Conservation (phyloP, 805 yeast species). For the Hanseniaspora opuntiae region DNA sequence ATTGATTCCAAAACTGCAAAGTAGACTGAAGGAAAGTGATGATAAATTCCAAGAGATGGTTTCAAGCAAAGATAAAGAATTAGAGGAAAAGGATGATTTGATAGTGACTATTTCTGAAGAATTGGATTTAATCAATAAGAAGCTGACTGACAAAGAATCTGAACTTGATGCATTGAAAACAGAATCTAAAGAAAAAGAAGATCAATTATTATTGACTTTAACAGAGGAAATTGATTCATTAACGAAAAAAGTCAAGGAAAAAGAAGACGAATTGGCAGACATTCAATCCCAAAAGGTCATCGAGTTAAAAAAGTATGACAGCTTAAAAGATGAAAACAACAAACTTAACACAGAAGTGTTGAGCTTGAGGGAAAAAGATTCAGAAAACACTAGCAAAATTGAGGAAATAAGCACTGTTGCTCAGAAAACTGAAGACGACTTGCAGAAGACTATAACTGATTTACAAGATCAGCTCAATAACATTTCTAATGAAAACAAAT, state of each 20-base stretch:
- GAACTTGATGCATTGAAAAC: conserved; percentile 2
- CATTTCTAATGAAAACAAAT: background rate
- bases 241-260: background rate
- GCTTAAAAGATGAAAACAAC: conserved; percentile 17
- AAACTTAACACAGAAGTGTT: conserved; percentile 12
- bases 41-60: conserved; percentile 10
- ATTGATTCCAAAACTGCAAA: conserved; percentile 32
- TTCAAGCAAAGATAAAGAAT: conserved; percentile 5
- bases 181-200: background rate
- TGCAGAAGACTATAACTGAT: background rate
- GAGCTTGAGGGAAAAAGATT: conserved; percentile 18
- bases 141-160: conserved; percentile 13
- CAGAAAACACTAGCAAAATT: conserved; percentile 24
- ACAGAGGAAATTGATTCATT: conserved; percentile 2
- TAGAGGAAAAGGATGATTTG: conserved; percentile 12
- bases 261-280: conserved; percentile 1
- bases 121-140: conserved; percentile 4
- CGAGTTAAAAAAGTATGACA: conserved; percentile 2
- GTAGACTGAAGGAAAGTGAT: conserved; percentile 33
- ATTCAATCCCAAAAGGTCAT: conserved; percentile 1
- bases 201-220: background rate
- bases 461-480: background rate
- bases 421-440: background rate
- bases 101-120: conserved; percentile 10
- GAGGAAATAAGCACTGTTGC: conserved; percentile 19